Percentiles rank a stretch among this genome's conserved stretches.
phyloP scores from a whole-genome alignment of 768 basidiomycete genomes.

The Cubamyces sp. region DNA sequence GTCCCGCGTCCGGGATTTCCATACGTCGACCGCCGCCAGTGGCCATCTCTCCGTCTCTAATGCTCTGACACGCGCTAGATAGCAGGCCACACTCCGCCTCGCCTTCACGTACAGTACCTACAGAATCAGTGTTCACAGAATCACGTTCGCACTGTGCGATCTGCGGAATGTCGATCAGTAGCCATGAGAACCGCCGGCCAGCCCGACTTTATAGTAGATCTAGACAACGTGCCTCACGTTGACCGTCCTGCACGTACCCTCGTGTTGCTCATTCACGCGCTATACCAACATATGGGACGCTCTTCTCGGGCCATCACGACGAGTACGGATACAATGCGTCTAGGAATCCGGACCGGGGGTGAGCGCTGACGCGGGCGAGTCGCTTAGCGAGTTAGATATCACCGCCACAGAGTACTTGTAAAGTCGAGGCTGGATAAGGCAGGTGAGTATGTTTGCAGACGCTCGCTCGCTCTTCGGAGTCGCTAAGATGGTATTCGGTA shows the following conservation, averaged over 20 bases:
- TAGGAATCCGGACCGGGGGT: no score
- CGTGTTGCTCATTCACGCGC: no score
- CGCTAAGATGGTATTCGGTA: no score
- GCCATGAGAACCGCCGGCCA: constrained; percentile 1
- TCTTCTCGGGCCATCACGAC: no score
- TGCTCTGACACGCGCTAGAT: no score
- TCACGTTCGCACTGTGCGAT: not conserved
- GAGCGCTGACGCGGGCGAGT: no score
- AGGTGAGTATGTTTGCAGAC: constrained; percentile 6
- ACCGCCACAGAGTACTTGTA: not conserved
- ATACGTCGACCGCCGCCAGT: not conserved
- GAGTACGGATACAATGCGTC: no score
- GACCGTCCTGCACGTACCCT: no score
- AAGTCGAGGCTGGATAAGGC: not conserved
- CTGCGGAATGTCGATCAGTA: not conserved
- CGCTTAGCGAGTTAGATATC: not conserved
- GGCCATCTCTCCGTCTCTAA: not conserved
- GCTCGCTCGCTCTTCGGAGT: not conserved
- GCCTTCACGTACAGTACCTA: not conserved
- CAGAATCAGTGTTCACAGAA: no score
- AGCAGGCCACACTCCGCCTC: not conserved
- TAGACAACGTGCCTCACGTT: no score
- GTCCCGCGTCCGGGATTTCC: not conserved
- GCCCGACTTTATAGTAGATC: no score
- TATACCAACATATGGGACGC: no score